Percentiles rank a stretch among this genome's conserved stretches.
Evolutionary conservation across 352 stramenopile genomes (phyloP).

Genomic region (Phytophthora ramorum): DNA sequence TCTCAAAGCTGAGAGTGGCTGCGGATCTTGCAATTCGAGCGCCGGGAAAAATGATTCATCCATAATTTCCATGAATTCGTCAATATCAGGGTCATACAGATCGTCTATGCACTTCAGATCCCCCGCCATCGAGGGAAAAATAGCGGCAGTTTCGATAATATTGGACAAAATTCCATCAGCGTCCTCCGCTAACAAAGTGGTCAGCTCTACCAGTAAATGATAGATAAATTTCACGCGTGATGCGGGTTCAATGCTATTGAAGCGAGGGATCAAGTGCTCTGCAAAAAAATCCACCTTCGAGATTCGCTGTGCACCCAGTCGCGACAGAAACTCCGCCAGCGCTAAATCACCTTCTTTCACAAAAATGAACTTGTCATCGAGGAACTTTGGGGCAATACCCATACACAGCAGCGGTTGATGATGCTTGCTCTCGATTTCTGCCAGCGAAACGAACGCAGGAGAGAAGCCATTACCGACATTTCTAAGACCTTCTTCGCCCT

Average conservation of each 20-base stretch:
- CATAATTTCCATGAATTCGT: conserved; percentile 75
- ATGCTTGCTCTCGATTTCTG: conserved; percentile 19
- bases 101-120: conserved; percentile 65
- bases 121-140: conserved; percentile 66
- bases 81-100: conserved; percentile 77
- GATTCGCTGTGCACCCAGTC: conserved; percentile 43
- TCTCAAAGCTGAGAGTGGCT: conserved; percentile 59
- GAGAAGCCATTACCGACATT: conserved; percentile 20
- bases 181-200: conserved; percentile 47
- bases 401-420: conserved; percentile 42
- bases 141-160: conserved; percentile 54
- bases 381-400: conserved; percentile 50
- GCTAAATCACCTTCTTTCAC: conserved; percentile 51
- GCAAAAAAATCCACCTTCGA: conserved; percentile 62
- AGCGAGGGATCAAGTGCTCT: conserved; percentile 57
- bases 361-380: conserved; percentile 60
- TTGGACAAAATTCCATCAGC: conserved; percentile 45
- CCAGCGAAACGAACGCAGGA: conserved; percentile 40
- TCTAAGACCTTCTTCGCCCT: conserved; percentile 13
- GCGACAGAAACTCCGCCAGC: conserved; percentile 37
- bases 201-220: conserved; percentile 53
- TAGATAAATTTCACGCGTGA: conserved; percentile 50
- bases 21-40: conserved; percentile 59
- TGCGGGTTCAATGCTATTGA: conserved; percentile 40
- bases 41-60: conserved; percentile 74